These are phyloP conservation scores for Beauveria pseudobassiana DNA, from an alignment of 2,329 filamentous ascomycete species.

Conservation along the genomic window DNA sequence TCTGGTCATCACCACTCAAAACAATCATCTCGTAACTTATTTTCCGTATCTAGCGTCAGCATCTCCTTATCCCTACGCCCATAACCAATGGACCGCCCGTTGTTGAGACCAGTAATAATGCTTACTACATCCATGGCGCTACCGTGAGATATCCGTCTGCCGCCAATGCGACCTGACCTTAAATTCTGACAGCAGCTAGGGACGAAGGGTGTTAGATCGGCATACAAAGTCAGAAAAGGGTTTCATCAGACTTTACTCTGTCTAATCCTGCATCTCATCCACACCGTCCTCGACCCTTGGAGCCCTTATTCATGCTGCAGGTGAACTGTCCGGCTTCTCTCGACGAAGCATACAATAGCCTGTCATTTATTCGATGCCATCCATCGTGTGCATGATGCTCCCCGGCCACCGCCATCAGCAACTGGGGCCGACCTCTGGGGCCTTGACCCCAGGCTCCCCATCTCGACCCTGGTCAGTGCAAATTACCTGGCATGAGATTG, in stretches of 20 bases:
- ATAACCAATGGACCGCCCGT: background rate
- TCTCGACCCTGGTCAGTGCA: background rate
- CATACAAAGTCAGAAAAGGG: background rate
- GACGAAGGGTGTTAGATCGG: conserved; percentile 2
- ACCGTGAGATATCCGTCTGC: conserved; percentile 11
- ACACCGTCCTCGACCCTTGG: background rate
- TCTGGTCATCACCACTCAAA: background rate
- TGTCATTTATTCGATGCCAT: background rate
- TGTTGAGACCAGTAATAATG: conserved; percentile 6
- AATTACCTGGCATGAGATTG: conserved; percentile 6
- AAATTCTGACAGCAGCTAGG: conserved; percentile 9
- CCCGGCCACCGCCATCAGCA: background rate
- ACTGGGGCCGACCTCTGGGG: background rate
- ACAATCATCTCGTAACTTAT: background rate
- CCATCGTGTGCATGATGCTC: background rate
- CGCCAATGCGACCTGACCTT: conserved; percentile 11
- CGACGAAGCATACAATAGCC: background rate
- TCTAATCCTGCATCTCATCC: background rate
- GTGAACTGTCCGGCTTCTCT: background rate
- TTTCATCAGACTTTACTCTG: conserved; percentile 1
- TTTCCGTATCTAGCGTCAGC: background rate
- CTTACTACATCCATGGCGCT: conserved; percentile 10
- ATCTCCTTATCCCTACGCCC: background rate
- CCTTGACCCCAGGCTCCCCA: conserved; percentile 5
- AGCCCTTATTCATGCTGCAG: background rate